Evolutionary conservation across 2,329 filamentous ascomycete genomes (phyloP), one percentile per base, ranked within the genome.

Genomic region (Penicillium nordicum): DNA sequence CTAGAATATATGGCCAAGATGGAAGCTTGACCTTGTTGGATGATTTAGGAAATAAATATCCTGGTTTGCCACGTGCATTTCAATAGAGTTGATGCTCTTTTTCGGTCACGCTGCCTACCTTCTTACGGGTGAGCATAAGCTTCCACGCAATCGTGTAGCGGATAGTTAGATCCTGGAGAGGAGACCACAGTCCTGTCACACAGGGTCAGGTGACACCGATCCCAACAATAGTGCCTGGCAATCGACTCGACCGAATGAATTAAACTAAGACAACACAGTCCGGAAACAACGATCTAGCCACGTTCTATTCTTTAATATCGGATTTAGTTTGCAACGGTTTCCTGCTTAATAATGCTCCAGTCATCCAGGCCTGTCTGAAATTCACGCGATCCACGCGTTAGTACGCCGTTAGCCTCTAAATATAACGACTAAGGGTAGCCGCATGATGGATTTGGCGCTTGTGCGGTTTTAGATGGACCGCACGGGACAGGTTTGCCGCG

Each of bases 281-380:
- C 6, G 60, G 67, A 37, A 67, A 65, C 9, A 55, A 40, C 46
- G 59, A 61, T 41, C 48, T 65, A 37, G 55, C 57, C 2, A 55
- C 58, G 11, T 67, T 63, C 44, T 67, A 59, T 64, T 60, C 62
- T 49, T 66, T 60, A 30, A 66, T 21, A 63, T 29, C 55, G 60
- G 29, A 58, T 64, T 32, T 55, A 58, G 5, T 64, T 67, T 25
- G 59, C 65, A 9, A 59, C 57, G 0, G 58, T 58, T 7, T 64
- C 61, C 0, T 65, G 57, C 27, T 67, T 65, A 34, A 57, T 63
- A 30, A 54, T 61, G 32, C 55, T 65, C 2, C 44, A 11, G 44
- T 67, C 8, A 55, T 66, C 1, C 61, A 62, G 49, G 56, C 58
- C 63, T 64, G 1, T 60, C 63, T 2, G 50, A 56, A 30, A 61